A percentile compares a stretch with the other conserved stretches of the same genome.
Evolutionary conservation across 495 filamentous ascomycete species (phyloP).

Genomic region (Penicillium pulvis): DNA sequence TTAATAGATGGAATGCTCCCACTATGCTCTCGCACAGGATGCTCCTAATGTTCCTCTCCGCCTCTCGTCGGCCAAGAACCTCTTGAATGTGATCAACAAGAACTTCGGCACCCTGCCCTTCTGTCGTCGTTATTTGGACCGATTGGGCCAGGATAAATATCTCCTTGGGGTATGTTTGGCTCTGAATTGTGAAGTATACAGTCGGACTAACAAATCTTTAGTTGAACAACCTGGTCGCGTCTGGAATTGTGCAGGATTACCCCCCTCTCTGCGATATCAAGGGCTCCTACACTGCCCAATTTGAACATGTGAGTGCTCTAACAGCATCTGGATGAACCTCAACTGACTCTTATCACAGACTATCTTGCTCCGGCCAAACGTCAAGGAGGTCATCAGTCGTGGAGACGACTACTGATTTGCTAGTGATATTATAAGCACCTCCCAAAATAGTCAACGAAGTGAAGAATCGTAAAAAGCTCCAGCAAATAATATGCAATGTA

Average conservation of each 20-base stretch:
- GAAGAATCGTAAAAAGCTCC: neutral
- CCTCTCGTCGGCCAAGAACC: conserved; percentile 74
- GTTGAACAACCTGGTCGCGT: conserved; percentile 85
- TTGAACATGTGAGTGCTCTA: conserved; percentile 75
- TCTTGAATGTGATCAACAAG: conserved; percentile 85
- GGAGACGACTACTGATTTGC: conserved; percentile 78
- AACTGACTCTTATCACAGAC: conserved; percentile 56
- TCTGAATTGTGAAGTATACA: conserved; percentile 6
- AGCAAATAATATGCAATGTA: conserved; percentile 5
- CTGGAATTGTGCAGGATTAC: conserved; percentile 86
- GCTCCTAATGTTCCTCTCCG: conserved; percentile 67
- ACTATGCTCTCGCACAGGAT: conserved; percentile 69
- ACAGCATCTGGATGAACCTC: conserved; percentile 15
- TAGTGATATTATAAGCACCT: neutral
- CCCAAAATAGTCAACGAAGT: neutral
- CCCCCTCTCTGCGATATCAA: conserved; percentile 89
- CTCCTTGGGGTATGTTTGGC: conserved; percentile 67
- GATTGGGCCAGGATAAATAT: conserved; percentile 85
- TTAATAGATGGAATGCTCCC: conserved; percentile 65
- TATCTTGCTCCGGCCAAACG: conserved; percentile 79
- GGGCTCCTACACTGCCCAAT: conserved; percentile 94
- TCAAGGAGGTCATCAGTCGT: conserved; percentile 91
- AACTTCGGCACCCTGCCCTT: conserved; percentile 90
- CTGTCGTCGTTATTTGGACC: conserved; percentile 83
- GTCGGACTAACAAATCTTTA: conserved; percentile 37